Evolutionary conservation across 2,329 filamentous ascomycete genomes (phyloP).

Genomic region (Cercospora nicotianae): DNA sequence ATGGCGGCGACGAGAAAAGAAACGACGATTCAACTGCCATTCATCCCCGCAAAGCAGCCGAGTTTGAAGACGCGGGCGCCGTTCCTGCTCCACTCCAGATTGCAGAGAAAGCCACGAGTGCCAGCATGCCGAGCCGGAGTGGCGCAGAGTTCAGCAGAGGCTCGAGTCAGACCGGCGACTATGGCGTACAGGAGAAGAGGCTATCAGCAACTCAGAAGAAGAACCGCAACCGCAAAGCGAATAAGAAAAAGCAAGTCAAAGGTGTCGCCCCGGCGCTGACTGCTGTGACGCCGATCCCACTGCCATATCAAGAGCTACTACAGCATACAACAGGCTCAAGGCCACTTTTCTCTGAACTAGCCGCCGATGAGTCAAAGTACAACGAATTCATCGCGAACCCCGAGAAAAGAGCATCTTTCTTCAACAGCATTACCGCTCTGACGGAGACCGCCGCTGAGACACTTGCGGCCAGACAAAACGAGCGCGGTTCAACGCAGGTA

Average conservation of each 20-base stretch:
- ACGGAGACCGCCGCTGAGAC: neutral
- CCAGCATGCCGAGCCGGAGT: neutral
- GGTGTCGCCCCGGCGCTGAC: neutral
- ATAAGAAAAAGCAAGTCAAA: neutral
- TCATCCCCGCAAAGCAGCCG: neutral
- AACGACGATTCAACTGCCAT: neutral
- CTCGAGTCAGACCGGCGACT: neutral
- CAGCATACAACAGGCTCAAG: neutral
- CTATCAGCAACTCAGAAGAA: constrained; percentile 4
- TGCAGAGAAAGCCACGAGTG: neutral
- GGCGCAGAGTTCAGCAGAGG: neutral
- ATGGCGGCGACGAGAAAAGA: neutral
- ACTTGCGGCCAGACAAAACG: neutral
- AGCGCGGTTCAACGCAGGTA: neutral
- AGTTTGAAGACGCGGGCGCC: neutral
- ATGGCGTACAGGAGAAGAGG: neutral
- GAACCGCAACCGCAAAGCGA: neutral
- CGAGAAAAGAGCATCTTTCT: neutral
- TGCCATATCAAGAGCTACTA: neutral
- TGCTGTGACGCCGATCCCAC: neutral
- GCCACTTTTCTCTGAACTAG: neutral
- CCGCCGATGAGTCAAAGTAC: neutral
- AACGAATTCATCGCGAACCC: neutral
- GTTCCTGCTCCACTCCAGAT: neutral
- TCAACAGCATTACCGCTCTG: neutral